Conservation (phyloP, 179 eudicot species). For the Sideroxylon spinosum region DNA sequence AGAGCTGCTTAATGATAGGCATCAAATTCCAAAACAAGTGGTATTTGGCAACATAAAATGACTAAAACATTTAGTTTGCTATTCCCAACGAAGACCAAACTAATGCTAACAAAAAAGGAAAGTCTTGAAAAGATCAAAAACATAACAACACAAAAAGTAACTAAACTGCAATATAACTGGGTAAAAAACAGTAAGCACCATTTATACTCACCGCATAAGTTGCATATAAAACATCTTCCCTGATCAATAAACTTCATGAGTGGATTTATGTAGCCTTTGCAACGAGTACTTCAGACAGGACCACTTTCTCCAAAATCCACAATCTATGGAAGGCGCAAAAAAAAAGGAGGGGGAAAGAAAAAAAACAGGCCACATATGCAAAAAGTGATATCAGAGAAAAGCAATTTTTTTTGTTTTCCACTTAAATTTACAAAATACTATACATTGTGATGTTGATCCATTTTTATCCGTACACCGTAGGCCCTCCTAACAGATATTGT, state of each 20-base stretch:
- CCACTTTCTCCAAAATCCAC: conserved; percentile 97
- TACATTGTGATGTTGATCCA: no score
- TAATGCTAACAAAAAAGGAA: background rate
- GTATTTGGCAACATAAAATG: background rate
- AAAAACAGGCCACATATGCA: conserved; percentile 5
- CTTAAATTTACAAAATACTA: no score
- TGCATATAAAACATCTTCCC: conserved; percentile 86
- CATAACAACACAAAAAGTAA: background rate
- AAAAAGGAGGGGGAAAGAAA: no score
- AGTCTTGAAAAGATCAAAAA: background rate
- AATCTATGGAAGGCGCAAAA: conserved; percentile 58
- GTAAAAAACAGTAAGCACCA: background rate
- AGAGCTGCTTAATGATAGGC: background rate
- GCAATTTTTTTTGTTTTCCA: background rate
- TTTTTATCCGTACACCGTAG: no score
- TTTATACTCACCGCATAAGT: conserved; percentile 73
- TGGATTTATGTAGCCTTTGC: conserved; percentile 95
- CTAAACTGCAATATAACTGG: background rate
- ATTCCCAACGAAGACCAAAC: background rate
- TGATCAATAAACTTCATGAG: conserved; percentile 90
- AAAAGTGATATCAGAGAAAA: conserved; percentile 5
- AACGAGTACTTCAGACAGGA: conserved; percentile 91
- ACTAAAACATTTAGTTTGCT: background rate
- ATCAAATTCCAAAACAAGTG: background rate
- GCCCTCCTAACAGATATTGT: no score